A percentile compares a stretch with the other conserved stretches of the same genome.
phyloP scores from a whole-genome alignment of 2,329 filamentous ascomycete species.

The Kalmusia sp. region DNA sequence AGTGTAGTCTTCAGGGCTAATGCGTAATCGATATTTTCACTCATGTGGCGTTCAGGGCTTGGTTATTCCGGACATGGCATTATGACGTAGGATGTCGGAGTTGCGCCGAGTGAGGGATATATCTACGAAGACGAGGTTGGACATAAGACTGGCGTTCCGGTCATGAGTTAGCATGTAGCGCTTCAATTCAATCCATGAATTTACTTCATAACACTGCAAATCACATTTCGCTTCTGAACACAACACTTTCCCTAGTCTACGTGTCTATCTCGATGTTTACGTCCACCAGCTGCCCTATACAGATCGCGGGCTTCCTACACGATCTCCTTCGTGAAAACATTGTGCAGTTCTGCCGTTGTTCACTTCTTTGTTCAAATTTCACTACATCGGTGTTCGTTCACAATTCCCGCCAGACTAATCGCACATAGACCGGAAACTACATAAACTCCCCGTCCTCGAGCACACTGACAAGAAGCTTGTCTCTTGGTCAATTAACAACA shows the following conservation, averaged over 20 bases:
- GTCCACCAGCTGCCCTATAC: too few relatives aligned
- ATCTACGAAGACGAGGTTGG: background rate
- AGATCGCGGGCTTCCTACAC: too few relatives aligned
- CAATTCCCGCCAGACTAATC: too few relatives aligned
- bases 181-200: background rate
- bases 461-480: too few relatives aligned
- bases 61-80: background rate
- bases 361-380: too few relatives aligned
- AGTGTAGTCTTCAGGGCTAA: conserved; percentile 77
- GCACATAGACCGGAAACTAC: too few relatives aligned
- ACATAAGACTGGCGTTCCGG: background rate
- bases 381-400: too few relatives aligned
- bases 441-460: too few relatives aligned
- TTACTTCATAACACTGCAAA: background rate
- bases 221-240: background rate
- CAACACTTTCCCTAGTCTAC: background rate
- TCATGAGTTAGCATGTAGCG: background rate
- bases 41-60: background rate
- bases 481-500: too few relatives aligned
- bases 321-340: too few relatives aligned
- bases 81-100: background rate
- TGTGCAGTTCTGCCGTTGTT: too few relatives aligned
- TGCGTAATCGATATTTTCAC: conserved; percentile 53
- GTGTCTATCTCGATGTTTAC: too few relatives aligned
- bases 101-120: background rate